Percentiles rank a stretch among this genome's conserved stretches.
Evolutionary conservation across 2,329 filamentous ascomycete species (phyloP).

Genomic region (Leptodontidium sp.): DNA sequence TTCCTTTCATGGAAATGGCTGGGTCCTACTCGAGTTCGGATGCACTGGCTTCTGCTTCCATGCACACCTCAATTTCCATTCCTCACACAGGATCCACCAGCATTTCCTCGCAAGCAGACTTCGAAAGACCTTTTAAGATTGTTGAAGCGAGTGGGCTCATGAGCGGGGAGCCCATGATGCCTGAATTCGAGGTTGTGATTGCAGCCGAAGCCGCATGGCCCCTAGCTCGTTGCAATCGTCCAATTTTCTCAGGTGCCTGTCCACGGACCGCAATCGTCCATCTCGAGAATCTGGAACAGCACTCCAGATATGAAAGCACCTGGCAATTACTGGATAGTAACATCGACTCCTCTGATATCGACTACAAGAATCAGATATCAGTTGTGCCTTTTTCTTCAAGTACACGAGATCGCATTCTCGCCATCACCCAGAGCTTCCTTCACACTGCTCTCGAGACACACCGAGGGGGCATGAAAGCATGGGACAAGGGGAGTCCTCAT

Average conservation of each 20-base stretch:
- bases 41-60: conserved; percentile 51
- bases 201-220: conserved; percentile 60
- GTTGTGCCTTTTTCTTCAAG: conserved; percentile 56
- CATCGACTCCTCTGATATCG: conserved; percentile 32
- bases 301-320: conserved; percentile 56
- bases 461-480: conserved; percentile 53
- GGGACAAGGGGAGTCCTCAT: conserved; percentile 49
- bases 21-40: conserved; percentile 50
- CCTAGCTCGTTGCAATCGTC: conserved; percentile 58
- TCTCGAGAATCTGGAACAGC: conserved; percentile 59
- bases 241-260: conserved; percentile 54
- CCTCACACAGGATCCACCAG: conserved; percentile 54
- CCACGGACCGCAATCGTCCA: conserved; percentile 60
- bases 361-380: conserved; percentile 39
- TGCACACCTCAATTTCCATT: conserved; percentile 50
- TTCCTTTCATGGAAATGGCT: conserved; percentile 21
- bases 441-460: conserved; percentile 76
- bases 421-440: conserved; percentile 74
- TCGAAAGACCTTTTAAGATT: conserved; percentile 41
- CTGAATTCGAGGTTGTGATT: conserved; percentile 57
- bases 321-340: conserved; percentile 56
- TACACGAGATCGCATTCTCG: conserved; percentile 74
- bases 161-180: conserved; percentile 40
- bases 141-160: conserved; percentile 17
- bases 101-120: conserved; percentile 54